Conservation (phyloP, 2,329 filamentous ascomycete species). For the Paraconiothyrium sp. region DNA sequence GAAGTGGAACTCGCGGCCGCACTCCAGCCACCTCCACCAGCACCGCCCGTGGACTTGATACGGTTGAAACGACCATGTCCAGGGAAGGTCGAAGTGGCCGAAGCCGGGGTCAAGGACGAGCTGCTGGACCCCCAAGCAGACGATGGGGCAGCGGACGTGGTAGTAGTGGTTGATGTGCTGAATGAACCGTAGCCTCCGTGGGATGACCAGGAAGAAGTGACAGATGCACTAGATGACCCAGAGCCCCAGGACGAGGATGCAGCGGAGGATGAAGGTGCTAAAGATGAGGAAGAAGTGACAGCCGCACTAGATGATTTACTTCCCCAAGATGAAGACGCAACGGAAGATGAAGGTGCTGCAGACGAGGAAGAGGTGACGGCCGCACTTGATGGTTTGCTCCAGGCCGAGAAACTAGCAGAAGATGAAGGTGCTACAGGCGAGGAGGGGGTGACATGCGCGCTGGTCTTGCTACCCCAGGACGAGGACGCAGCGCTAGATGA, state of each 20-base stretch:
- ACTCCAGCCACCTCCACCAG: background rate
- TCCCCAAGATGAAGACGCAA: no score
- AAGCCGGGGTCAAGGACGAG: background rate
- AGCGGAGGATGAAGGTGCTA: background rate
- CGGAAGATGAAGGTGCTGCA: background rate
- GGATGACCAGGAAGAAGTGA: background rate
- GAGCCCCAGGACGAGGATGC: background rate
- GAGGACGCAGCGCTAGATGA: background rate
- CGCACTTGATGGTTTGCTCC: background rate
- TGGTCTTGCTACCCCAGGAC: no score
- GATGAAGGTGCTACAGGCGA: background rate
- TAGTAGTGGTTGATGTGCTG: background rate
- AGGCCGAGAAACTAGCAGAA: background rate
- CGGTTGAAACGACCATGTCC: background rate
- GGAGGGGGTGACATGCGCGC: no score
- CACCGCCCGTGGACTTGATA: background rate
- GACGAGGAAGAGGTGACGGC: background rate
- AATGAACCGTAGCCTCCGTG: background rate
- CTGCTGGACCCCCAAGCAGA: background rate
- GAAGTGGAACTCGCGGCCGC: background rate
- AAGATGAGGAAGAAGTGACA: background rate
- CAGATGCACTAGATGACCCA: background rate
- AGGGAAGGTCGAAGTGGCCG: background rate
- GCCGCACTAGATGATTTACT: background rate
- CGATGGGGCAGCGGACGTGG: background rate